Conservation (phyloP, 352 stramenopile genomes). For the Pythium phragmitis region DNA sequence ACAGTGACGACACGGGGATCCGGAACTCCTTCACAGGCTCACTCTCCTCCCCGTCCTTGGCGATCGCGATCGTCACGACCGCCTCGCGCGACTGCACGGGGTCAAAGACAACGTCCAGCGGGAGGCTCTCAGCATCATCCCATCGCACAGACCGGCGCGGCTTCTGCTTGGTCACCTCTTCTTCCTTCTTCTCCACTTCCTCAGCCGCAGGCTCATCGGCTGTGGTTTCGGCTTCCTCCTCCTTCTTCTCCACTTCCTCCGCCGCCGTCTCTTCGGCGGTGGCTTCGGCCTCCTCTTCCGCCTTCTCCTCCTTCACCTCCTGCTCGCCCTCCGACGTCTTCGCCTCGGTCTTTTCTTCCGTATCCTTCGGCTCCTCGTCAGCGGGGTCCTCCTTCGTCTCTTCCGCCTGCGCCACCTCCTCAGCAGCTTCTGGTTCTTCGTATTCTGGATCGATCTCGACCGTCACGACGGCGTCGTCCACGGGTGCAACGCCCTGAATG, state of each 20-base stretch:
- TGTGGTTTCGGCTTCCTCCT: neutral
- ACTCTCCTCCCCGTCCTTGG: conserved; percentile 43
- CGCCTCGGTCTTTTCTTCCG: conserved; percentile 2
- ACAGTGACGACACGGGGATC: conserved; percentile 70
- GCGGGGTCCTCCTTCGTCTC: neutral
- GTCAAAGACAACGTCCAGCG: conserved; percentile 77
- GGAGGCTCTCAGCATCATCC: conserved; percentile 40
- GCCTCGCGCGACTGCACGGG: conserved; percentile 81
- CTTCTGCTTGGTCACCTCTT: conserved; percentile 1
- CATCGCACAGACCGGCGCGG: conserved; percentile 31
- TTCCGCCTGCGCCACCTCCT: conserved; percentile 7
- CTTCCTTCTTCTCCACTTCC: conserved; percentile 1
- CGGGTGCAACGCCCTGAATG: conserved; percentile 58
- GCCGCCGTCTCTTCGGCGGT: neutral
- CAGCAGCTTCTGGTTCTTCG: conserved; percentile 42
- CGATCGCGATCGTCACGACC: conserved; percentile 69
- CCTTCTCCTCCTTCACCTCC: neutral
- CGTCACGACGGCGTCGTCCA: conserved; percentile 55
- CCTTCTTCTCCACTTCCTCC: neutral
- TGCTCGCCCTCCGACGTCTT: neutral
- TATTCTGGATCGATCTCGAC: conserved; percentile 79
- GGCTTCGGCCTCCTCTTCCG: neutral
- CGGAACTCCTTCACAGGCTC: conserved; percentile 79
- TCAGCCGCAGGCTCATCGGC: neutral
- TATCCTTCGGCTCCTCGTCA: neutral